A percentile compares a stretch with the other conserved stretches of the same genome.
phyloP scores from a whole-genome alignment of 345 rosid genomes.

The Brassica rapa region DNA sequence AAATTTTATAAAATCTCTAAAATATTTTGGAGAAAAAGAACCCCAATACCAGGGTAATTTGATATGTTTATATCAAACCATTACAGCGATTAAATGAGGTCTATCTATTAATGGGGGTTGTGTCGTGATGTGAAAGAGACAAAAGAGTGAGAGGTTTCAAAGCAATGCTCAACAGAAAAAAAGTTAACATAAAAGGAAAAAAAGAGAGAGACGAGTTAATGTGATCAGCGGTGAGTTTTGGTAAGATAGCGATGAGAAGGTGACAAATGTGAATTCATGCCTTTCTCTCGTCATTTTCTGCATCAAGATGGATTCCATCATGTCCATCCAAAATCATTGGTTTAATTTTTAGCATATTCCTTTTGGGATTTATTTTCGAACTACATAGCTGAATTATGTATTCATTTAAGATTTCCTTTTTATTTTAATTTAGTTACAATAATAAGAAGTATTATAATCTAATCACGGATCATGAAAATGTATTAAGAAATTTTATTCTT shows the following conservation, averaged over 20 bases:
- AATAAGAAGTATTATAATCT: not conserved
- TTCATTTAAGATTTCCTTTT: not conserved
- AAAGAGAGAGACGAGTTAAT: slow-evolving; percentile 29
- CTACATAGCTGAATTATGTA: not conserved
- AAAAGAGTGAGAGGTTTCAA: slow-evolving; percentile 19
- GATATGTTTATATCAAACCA: slow-evolving; percentile 19
- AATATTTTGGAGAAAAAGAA: not conserved
- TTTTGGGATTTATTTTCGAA: not conserved
- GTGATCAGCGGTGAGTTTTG: slow-evolving; percentile 39
- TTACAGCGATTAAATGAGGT: slow-evolving; percentile 26
- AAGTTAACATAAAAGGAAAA: not conserved
- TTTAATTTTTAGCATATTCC: not conserved
- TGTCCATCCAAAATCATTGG: slow-evolving; percentile 2
- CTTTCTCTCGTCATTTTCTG: slow-evolving; percentile 22
- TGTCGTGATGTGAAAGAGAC: slow-evolving; percentile 30
- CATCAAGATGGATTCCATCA: slow-evolving; percentile 10
- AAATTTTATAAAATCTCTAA: not conserved
- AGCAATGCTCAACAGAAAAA: slow-evolving; percentile 5
- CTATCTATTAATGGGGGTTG: not conserved
- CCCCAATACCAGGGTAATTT: not conserved
- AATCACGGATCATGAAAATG: not conserved
- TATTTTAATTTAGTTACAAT: not conserved
- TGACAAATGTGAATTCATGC: slow-evolving; percentile 33
- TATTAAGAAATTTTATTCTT: not conserved
- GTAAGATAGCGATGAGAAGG: slow-evolving; percentile 33